Conservation (phyloP, 192 early-diverging fungal genomes). For the Linnemannia exigua region DNA sequence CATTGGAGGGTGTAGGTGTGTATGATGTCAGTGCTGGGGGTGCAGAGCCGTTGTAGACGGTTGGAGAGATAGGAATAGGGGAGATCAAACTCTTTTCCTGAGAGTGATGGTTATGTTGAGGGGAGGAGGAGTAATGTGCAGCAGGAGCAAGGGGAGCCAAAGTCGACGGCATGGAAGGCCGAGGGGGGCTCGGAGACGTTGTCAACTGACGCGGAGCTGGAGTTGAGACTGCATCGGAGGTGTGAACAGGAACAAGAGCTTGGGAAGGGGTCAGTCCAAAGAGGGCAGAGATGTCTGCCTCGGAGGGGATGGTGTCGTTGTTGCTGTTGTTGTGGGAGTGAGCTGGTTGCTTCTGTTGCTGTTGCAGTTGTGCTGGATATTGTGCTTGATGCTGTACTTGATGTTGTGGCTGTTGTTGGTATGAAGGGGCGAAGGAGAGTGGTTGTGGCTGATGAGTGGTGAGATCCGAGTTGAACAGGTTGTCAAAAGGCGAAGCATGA, state of each 20-base stretch:
- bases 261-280: slow-evolving; percentile 32
- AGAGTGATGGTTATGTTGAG: slow-evolving; percentile 9
- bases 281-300: slow-evolving; percentile 47
- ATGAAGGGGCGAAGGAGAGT: slow-evolving; percentile 10
- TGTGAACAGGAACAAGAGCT: background rate
- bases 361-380: background rate
- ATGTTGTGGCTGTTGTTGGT: slow-evolving; percentile 6
- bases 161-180: background rate
- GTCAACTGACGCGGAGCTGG: background rate
- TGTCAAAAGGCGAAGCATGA: slow-evolving; percentile 27
- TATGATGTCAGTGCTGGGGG: background rate
- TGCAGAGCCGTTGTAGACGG: background rate
- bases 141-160: slow-evolving; percentile 18
- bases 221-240: slow-evolving; percentile 4
- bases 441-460: background rate
- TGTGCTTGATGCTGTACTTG: background rate
- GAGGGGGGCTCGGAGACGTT: background rate
- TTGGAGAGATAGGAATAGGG: slow-evolving; percentile 13
- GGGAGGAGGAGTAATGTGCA: slow-evolving; percentile 21
- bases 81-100: slow-evolving; percentile 32
- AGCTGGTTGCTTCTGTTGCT: background rate
- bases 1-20: background rate
- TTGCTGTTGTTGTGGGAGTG: background rate
- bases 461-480: slow-evolving; percentile 23
- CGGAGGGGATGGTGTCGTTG: slow-evolving; percentile 14